Evolutionary conservation across 2,329 filamentous ascomycete species (phyloP), one percentile per base, ranked within the genome.

Genomic region (Tricladium varicosporioides): DNA sequence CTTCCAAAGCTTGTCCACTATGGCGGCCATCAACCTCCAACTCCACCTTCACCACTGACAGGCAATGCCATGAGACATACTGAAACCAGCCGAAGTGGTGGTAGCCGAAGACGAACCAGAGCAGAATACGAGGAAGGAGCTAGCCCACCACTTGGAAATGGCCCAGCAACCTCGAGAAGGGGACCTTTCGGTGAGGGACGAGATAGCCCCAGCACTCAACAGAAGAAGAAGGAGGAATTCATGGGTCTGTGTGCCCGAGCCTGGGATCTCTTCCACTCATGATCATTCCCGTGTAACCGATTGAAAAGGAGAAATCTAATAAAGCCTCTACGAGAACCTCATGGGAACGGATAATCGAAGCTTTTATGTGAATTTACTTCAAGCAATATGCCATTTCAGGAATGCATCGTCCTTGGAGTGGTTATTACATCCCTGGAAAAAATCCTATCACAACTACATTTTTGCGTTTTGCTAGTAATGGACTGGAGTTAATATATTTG

Each of bases 211-310:
- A 92, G 94, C 66, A 91, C 86, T 5, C 87, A 91, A 71, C 81
- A 84, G 66, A 87, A 83, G 69, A 97, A 97, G 84, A 92, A 92
- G 71, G 92, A 96, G 45, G 91, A 96, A 72, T 99, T 99, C 70
- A 78, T 99, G 62, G 79, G 83, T 55, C 77, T 97, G 50, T 97
- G 93, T 71, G 86, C 91, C 65, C 81, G 91, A 68, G 94, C 94
- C 8, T 99, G 94, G 94, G 94, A 99, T 76, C 75, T 99, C 27
- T 96, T 97, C 74, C 94, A 97, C 77, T 96, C 92, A 60, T 97
- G 76, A 83, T 56, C 36, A 13, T 33, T 48, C 22, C 7, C 31
- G 22, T 4, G 22, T 7, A 27, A 7, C 22, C 22, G 22, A 27
- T 7, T 7, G 22, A 27, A 27, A 27, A 27, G 22, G 22, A 27